These are phyloP conservation scores for Talaromyces sp. DNA, from an alignment of 2,329 filamentous ascomycete genomes.

Conservation along the genomic window DNA sequence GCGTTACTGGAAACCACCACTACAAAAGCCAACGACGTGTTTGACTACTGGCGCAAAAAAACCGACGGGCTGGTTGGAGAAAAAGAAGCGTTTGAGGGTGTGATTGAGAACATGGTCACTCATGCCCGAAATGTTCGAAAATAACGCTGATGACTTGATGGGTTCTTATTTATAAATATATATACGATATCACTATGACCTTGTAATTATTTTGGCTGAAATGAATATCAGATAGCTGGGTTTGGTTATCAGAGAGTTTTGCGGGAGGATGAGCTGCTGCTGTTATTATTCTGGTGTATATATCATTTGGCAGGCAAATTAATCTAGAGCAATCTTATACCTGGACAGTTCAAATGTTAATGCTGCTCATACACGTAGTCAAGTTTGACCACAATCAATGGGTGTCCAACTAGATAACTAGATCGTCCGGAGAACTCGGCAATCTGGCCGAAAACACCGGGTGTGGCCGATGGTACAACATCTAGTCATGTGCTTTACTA, in stretches of 20 bases:
- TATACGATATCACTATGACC: not conserved
- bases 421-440: not conserved
- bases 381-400: not conserved
- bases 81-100: conserved; percentile 88
- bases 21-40: conserved; percentile 65
- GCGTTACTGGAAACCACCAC: conserved; percentile 64
- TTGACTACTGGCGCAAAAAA: conserved; percentile 83
- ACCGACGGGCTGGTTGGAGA: conserved; percentile 85
- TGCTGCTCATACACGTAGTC: too few relatives aligned
- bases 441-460: not conserved
- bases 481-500: not conserved
- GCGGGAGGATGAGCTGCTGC: not conserved
- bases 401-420: not conserved
- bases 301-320: not conserved
- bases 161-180: not conserved
- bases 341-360: not conserved
- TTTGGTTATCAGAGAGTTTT: not conserved
- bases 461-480: not conserved
- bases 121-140: conserved; percentile 82
- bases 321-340: not conserved
- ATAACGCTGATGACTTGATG: conserved; percentile 33
- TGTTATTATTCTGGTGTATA: conserved; percentile 1
- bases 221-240: not conserved
- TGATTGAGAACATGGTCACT: conserved; percentile 94
- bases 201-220: not conserved